These are phyloP conservation scores for Aspergillus mulundensis DNA, from an alignment of 495 filamentous ascomycete species.

Conservation along the genomic window DNA sequence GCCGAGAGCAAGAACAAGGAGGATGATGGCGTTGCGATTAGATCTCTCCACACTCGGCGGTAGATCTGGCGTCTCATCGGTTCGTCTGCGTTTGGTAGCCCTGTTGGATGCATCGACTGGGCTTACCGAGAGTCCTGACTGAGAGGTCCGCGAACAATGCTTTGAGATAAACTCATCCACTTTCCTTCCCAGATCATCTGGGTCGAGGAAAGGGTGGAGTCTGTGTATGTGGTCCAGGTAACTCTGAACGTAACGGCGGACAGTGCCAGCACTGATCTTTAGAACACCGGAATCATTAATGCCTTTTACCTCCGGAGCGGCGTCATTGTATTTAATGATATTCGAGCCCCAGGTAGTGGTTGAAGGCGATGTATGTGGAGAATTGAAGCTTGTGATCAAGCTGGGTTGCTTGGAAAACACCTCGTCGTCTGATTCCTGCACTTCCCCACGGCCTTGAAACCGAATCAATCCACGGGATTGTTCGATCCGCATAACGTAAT, in stretches of 20 bases:
- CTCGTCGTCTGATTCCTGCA: slow-evolving; percentile 47
- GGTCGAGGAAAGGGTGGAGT: slow-evolving; percentile 83
- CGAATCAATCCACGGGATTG: slow-evolving; percentile 70
- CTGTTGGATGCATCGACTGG: slow-evolving; percentile 20
- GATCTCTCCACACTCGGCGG: slow-evolving; percentile 30
- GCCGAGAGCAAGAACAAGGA: slow-evolving; percentile 81
- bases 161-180: slow-evolving; percentile 48
- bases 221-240: slow-evolving; percentile 79
- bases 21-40: slow-evolving; percentile 67
- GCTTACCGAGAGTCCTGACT: slow-evolving; percentile 17
- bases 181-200: slow-evolving; percentile 41
- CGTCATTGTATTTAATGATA: slow-evolving; percentile 7
- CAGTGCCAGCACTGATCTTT: slow-evolving; percentile 57
- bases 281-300: slow-evolving; percentile 58
- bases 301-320: slow-evolving; percentile 32
- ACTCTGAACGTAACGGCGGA: slow-evolving; percentile 61
- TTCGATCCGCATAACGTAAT: slow-evolving; percentile 73
- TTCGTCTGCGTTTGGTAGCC: slow-evolving; percentile 43
- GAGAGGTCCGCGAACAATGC: slow-evolving; percentile 31
- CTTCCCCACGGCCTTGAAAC: slow-evolving; percentile 76
- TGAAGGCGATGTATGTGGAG: slow-evolving; percentile 21
- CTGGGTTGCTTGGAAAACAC: slow-evolving; percentile 17
- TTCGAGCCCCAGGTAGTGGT: slow-evolving; percentile 32
- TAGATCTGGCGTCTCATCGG: slow-evolving; percentile 22
- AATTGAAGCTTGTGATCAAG: slow-evolving; percentile 19